A percentile compares a stretch with the other conserved stretches of the same genome.
These are phyloP conservation scores for Naganishia liquefaciens DNA, from an alignment of 1,284 basidiomycete species.

Conservation along the genomic window DNA sequence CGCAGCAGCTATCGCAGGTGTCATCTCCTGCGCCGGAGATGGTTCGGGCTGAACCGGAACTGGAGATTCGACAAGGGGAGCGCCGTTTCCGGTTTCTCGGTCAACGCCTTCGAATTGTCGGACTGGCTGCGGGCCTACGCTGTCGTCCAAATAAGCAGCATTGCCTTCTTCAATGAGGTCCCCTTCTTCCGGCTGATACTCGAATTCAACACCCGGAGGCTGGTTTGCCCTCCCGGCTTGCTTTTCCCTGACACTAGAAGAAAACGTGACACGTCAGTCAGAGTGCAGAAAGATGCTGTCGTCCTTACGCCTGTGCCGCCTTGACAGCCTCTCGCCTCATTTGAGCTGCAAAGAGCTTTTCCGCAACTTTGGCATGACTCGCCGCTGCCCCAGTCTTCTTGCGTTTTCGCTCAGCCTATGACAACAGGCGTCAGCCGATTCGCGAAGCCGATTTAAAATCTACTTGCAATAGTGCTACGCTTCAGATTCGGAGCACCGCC, in stretches of 20 bases:
- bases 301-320: conserved; percentile 62
- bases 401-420: conserved; percentile 75
- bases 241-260: conserved; percentile 37
- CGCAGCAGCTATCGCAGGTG: conserved; percentile 12
- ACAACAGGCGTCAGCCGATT: background rate
- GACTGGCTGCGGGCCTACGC: background rate
- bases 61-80: conserved; percentile 42
- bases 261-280: background rate
- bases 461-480: conserved; percentile 75
- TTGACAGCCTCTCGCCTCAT: conserved; percentile 85
- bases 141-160: conserved; percentile 80
- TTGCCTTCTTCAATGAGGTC: conserved; percentile 62
- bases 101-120: background rate
- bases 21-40: conserved; percentile 14
- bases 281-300: conserved; percentile 14
- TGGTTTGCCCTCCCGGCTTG: conserved; percentile 43
- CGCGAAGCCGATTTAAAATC: background rate
- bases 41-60: conserved; percentile 54
- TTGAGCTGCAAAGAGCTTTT: conserved; percentile 89
- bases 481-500: conserved; percentile 89
- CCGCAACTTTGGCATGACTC: conserved; percentile 80
- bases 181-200: conserved; percentile 46
- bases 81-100: conserved; percentile 35
- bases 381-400: conserved; percentile 84
- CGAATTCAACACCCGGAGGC: conserved; percentile 30